Evolutionary conservation across 352 stramenopile genomes (phyloP), one percentile per base, ranked within the genome.

Genomic region (Globisporangium cederbergense): DNA sequence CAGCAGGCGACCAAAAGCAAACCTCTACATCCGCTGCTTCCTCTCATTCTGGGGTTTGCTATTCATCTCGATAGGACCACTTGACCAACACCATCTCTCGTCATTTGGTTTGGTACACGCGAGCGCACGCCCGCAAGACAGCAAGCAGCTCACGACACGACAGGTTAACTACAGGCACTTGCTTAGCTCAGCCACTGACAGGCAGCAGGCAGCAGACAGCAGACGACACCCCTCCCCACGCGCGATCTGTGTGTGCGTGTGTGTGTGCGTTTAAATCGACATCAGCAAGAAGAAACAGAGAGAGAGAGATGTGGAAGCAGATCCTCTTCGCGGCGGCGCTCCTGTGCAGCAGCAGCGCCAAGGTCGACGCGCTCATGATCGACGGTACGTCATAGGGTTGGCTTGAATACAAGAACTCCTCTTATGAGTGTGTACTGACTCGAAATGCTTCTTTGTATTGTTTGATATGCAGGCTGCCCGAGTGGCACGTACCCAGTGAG

Each of bases 401-500:
- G 7, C 9, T 3, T 32, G 14, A 16, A 5, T 28, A 7, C 36
- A 16, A 14, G 20, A 3, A 10, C 2, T 20, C 22, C 7, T 56
- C 0, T 49, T 36, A 28, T 11, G n/a, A n/a, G 5, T 55, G 57
- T 40, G 45, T 54, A n/a, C 54, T 51, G n/a, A 52, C 55, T 47
- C 16, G 22, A 30, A 43, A 49, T 57, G 34, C 34, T 30, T 22
- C 3, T 47, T 45, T 30, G 9, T 51, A 28, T 64, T 16, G 40
- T 14, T 7, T 13, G 65, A 63, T 42, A 47, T 63, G 16, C 49
- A 92, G 81, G 71, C 25, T 92, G 83, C 53, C 40, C 65, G 5
- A 58, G 64, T 13, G 73, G 75, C 43, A 69, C 76, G 70, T 88
- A 69, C 65, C 81, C 81, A 1, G 81, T 92, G 4, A 90, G 79